Conservation (phyloP, 31 red algal genomes). For the Porphyra umbilicalis region DNA sequence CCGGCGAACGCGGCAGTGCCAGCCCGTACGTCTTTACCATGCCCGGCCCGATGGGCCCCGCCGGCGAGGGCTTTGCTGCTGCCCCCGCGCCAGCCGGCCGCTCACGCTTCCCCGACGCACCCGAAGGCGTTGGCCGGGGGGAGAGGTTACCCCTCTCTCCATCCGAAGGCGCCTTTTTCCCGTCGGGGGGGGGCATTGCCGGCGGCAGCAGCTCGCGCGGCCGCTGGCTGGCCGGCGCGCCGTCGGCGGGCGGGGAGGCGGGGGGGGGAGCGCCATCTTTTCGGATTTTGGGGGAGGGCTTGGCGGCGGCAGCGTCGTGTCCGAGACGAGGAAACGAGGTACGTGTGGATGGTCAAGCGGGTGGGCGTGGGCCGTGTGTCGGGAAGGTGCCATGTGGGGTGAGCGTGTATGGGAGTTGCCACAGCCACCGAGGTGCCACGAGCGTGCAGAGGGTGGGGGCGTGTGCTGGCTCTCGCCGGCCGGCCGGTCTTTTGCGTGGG, state of each 20-base stretch:
- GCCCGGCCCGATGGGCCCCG: background rate
- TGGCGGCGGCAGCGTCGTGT: background rate
- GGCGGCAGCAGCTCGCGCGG: background rate
- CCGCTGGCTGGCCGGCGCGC: background rate
- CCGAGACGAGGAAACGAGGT: background rate
- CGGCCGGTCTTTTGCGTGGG: too few species aligned
- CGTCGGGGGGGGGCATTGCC: background rate
- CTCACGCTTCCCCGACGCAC: background rate
- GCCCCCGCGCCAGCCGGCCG: background rate
- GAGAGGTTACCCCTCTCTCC: background rate
- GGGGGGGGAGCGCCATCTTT: background rate
- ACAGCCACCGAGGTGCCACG: too few species aligned
- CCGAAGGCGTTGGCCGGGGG: background rate
- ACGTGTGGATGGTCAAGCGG: too few species aligned
- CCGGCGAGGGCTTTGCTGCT: background rate
- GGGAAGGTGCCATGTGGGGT: too few species aligned
- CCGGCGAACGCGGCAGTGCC: background rate
- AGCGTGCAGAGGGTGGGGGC: too few species aligned
- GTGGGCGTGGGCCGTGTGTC: too few species aligned
- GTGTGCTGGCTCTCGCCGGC: too few species aligned
- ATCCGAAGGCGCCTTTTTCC: background rate
- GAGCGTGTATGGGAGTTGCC: too few species aligned
- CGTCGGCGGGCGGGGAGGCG: background rate
- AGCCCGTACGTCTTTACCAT: background rate
- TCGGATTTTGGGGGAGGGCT: slow-evolving; percentile 6